Percentiles rank a stretch among this genome's conserved stretches.
These are phyloP conservation scores for Cardamine chenopodiifolia DNA, from an alignment of 345 rosid species.

Conservation along the genomic window DNA sequence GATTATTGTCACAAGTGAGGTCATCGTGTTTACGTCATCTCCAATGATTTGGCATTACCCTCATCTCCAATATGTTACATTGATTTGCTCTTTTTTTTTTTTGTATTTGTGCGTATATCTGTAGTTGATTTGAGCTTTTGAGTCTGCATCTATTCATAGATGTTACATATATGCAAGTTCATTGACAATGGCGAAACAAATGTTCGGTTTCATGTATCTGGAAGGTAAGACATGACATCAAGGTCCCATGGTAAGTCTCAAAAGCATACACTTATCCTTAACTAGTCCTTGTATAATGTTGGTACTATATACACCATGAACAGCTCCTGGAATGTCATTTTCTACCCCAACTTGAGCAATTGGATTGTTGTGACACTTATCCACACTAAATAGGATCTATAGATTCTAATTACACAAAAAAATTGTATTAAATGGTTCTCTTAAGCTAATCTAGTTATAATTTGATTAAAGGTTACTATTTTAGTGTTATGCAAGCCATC, in stretches of 20 bases:
- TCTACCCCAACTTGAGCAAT: background rate
- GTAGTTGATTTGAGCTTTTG: background rate
- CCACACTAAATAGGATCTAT: constrained; percentile 7
- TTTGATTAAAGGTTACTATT: background rate
- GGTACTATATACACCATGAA: background rate
- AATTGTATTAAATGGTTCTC: background rate
- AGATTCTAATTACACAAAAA: background rate
- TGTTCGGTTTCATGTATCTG: background rate
- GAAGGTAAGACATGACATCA: background rate
- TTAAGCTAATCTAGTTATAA: background rate
- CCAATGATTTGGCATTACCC: constrained; percentile 8
- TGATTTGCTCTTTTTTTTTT: background rate
- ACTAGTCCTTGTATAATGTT: constrained; percentile 11
- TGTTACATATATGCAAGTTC: background rate
- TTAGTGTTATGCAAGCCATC: constrained; percentile 5
- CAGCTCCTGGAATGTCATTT: background rate
- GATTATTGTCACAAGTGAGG: constrained; percentile 22
- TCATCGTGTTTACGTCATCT: constrained; percentile 19
- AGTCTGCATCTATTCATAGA: background rate
- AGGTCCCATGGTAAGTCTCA: constrained; percentile 15
- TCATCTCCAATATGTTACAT: constrained; percentile 14
- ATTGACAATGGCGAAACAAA: background rate
- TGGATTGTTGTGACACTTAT: constrained; percentile 12
- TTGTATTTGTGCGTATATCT: background rate
- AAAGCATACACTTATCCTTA: background rate